Evolutionary conservation across 1,284 basidiomycete species (phyloP), one percentile per base, ranked within the genome.

Genomic region (Cryptococcus hybrid): DNA sequence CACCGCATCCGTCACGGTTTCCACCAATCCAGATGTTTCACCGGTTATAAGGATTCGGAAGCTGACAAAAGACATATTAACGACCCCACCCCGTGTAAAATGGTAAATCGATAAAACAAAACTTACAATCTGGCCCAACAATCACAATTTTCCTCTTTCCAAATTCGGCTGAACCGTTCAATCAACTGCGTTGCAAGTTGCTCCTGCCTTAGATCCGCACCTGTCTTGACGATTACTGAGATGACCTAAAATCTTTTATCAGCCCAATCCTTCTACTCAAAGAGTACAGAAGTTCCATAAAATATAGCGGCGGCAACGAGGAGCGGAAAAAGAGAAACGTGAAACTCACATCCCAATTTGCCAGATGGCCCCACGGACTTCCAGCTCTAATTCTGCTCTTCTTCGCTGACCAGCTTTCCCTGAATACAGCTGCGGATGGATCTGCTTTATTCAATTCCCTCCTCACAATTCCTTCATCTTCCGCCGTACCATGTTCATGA

Each of bases 211-310:
- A 99, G 78, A 77, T 99, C 96, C 35, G 89, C 93, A 2, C 95
- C 96, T 3, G 94, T 98, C 80, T 99, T 99, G 73, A 99, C 92
- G 63, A 99, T 99, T 50, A 98, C 92, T 7, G 93, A 95, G 49
- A 98, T 85, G 63, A 94, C 92, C 76, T 78, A 65, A 51, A 18
- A 35, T 13, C 18, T 6, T 36, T 47, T 9, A 13, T 47, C 47
- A 47, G 47, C 44, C 18, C 7, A 12, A 13, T 45, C 15, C 8
- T 44, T 15, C 7, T 34, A 24, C 46, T 7, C 24, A 37, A 15
- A 49, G n/a, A 4, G 30, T 3, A 30, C 30, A 30, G 30, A 30
- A 30, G 2, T 30, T 30, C 30, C 30, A 30, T 30, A 3, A 30
- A 30, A 4, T 30, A 30, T 30, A 30, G 30, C 30, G 30, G 30